Evolutionary conservation across 2,329 filamentous ascomycete species (phyloP).

Genomic region (Chaetomium sp.): DNA sequence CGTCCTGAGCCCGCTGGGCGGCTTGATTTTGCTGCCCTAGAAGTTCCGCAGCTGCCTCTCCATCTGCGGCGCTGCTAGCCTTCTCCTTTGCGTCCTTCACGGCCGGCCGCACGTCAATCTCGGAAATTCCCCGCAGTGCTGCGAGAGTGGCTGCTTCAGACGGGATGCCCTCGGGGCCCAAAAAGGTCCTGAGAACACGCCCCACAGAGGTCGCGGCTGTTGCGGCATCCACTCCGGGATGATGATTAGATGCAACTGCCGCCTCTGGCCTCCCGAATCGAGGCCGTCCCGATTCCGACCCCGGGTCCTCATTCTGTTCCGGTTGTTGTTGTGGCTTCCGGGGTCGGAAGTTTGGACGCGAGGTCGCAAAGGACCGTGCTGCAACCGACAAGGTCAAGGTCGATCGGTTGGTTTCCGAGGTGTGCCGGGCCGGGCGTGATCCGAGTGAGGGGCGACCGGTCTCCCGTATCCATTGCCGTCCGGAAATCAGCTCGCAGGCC

Average conservation of each 20-base stretch:
- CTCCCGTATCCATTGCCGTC: slow-evolving; percentile 18
- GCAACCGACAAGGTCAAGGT: slow-evolving; percentile 9
- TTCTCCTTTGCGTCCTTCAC: slow-evolving; percentile 36
- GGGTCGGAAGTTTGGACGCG: slow-evolving; percentile 12
- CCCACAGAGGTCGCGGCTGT: slow-evolving; percentile 38
- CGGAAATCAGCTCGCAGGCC: slow-evolving; percentile 28
- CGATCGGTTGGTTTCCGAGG: slow-evolving; percentile 9
- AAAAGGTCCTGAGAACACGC: slow-evolving; percentile 38
- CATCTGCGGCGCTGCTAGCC: slow-evolving; percentile 29
- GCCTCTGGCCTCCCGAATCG: slow-evolving; percentile 13
- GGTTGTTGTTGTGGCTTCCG: slow-evolving; percentile 12
- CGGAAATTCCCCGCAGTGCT: slow-evolving; percentile 40
- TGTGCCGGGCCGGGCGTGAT: slow-evolving; percentile 15
- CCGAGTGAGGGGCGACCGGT: slow-evolving; percentile 22
- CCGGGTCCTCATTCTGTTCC: slow-evolving; percentile 2
- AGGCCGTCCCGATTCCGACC: not conserved
- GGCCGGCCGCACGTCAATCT: slow-evolving; percentile 33
- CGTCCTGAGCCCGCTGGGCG: slow-evolving; percentile 28
- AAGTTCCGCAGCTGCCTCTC: slow-evolving; percentile 26
- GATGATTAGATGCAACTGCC: not conserved
- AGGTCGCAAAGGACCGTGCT: slow-evolving; percentile 19
- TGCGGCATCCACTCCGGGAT: slow-evolving; percentile 30
- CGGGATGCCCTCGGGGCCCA: slow-evolving; percentile 40
- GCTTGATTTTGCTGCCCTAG: slow-evolving; percentile 19
- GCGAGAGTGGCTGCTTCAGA: slow-evolving; percentile 37